These are phyloP conservation scores for Penicillium sp. DNA, from an alignment of 2,329 filamentous ascomycete genomes.

Conservation along the genomic window DNA sequence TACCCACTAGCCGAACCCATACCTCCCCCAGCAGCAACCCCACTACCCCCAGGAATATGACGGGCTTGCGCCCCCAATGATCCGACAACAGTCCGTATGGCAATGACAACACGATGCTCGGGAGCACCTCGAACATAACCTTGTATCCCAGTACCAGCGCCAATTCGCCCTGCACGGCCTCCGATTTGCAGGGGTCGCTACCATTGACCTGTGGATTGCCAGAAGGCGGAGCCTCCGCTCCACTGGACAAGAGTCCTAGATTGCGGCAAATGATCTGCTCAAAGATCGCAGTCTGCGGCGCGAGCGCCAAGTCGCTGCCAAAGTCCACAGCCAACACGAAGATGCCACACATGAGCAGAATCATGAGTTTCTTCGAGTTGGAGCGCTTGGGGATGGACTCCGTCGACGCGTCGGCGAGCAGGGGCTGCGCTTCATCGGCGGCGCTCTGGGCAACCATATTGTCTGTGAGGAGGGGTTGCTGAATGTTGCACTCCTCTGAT, in stretches of 20 bases:
- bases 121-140: slow-evolving; percentile 26
- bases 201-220: not conserved
- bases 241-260: slow-evolving; percentile 15
- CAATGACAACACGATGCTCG: slow-evolving; percentile 31
- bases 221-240: not conserved
- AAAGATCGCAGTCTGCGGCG: slow-evolving; percentile 31
- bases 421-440: slow-evolving; percentile 11
- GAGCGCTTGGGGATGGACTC: not conserved
- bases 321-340: slow-evolving; percentile 25
- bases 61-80: slow-evolving; percentile 30
- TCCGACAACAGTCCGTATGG: slow-evolving; percentile 34
- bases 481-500: not conserved
- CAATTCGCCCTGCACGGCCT: slow-evolving; percentile 33
- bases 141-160: slow-evolving; percentile 33
- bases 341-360: slow-evolving; percentile 17
- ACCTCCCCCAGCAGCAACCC: slow-evolving; percentile 26
- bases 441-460: not conserved
- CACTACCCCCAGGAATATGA: slow-evolving; percentile 24
- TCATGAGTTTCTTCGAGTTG: slow-evolving; percentile 18
- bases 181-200: slow-evolving; percentile 31
- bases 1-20: slow-evolving; percentile 33
- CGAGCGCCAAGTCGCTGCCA: slow-evolving; percentile 22
- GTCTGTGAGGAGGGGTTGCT: not conserved
- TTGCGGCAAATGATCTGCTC: slow-evolving; percentile 31
- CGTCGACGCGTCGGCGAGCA: slow-evolving; percentile 3